Conservation (phyloP, 768 basidiomycete genomes). For the Zangia roseola region DNA sequence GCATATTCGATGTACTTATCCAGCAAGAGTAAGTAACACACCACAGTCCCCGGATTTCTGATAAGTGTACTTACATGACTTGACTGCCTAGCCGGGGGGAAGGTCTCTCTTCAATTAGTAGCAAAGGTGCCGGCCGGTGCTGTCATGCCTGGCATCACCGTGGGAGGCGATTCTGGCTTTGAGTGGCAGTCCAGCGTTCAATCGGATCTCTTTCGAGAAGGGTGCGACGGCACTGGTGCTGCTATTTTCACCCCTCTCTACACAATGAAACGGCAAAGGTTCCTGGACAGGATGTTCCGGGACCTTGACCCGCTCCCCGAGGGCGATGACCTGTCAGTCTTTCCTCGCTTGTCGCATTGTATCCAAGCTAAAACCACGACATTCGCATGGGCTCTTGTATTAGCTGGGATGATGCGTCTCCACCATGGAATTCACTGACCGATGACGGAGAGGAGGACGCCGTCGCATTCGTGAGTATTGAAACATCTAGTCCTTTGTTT, state of each 20-base stretch:
- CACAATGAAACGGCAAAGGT: constrained; percentile 13
- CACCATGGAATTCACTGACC: constrained; percentile 29
- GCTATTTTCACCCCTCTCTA: constrained; percentile 22
- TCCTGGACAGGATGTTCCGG: constrained; percentile 10
- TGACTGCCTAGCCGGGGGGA: no score
- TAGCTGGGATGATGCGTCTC: constrained; percentile 19
- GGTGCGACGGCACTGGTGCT: constrained; percentile 12
- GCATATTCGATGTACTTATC: constrained; percentile 34
- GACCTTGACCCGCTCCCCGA: constrained; percentile 10
- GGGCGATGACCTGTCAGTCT: constrained; percentile 23
- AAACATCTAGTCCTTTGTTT: no score
- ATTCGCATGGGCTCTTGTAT: no score
- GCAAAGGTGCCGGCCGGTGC: constrained; percentile 7
- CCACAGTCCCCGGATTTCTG: no score
- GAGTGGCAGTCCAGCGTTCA: constrained; percentile 19
- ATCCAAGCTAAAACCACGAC: no score
- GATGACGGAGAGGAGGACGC: constrained; percentile 25
- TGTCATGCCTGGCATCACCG: background rate
- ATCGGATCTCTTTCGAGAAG: constrained; percentile 21
- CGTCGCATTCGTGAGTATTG: constrained; percentile 15
- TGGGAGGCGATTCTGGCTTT: background rate
- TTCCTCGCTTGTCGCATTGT: background rate
- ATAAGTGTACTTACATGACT: no score
- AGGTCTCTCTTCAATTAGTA: constrained; percentile 19
- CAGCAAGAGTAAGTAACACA: constrained; percentile 21